Evolutionary conservation across 495 filamentous ascomycete species (phyloP).

Genomic region (Xylaria telfairii): DNA sequence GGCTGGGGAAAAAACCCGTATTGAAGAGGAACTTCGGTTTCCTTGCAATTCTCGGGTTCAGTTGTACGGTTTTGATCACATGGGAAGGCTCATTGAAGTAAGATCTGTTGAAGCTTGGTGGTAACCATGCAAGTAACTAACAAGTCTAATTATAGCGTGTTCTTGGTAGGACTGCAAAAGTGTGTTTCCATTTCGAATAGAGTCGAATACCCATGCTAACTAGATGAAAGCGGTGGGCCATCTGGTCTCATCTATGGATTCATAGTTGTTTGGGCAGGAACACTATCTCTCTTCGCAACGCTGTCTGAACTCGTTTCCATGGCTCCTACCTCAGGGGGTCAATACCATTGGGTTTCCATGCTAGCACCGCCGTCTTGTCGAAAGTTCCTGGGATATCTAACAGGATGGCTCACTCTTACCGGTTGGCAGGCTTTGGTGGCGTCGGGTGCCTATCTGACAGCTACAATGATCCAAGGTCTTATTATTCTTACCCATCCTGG

Average conservation of each 20-base stretch:
- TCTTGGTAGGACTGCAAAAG: not conserved
- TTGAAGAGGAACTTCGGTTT: constrained; percentile 55
- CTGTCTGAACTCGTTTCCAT: constrained; percentile 44
- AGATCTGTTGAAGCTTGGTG: too few species aligned
- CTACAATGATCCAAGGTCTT: constrained; percentile 65
- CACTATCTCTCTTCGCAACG: constrained; percentile 29
- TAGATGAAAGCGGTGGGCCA: constrained; percentile 35
- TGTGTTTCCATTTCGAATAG: not conserved
- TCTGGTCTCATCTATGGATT: constrained; percentile 39
- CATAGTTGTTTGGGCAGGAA: constrained; percentile 38
- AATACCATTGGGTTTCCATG: constrained; percentile 65
- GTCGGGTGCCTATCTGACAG: constrained; percentile 59
- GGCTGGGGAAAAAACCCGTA: constrained; percentile 58
- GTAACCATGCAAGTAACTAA: too few species aligned
- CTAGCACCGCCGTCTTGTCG: constrained; percentile 60
- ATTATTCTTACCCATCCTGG: constrained; percentile 58
- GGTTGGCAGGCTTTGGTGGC: constrained; percentile 67
- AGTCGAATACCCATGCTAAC: not conserved
- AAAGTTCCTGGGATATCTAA: constrained; percentile 65
- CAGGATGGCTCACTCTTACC: constrained; percentile 63
- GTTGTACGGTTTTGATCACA: constrained; percentile 52
- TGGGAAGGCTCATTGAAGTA: constrained; percentile 50
- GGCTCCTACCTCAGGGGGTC: constrained; percentile 44
- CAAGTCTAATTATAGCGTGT: not conserved
- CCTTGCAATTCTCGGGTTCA: constrained; percentile 53